These are phyloP conservation scores for Coniferiporia weirii DNA, from an alignment of 1,284 basidiomycete species.

Conservation along the genomic window DNA sequence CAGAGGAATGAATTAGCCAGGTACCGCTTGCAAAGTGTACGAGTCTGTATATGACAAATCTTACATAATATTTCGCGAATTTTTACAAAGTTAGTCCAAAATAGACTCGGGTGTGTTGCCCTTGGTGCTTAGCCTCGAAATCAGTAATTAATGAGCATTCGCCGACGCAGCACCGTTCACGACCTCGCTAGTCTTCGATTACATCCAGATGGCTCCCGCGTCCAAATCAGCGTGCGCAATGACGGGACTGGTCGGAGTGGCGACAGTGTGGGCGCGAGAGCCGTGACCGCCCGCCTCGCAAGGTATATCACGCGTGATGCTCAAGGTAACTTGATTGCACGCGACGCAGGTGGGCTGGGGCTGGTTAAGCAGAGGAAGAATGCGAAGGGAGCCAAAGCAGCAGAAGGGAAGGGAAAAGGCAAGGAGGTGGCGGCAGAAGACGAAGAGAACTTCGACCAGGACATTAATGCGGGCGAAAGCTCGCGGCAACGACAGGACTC, in stretches of 20 bases:
- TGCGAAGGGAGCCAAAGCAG: constrained; percentile 18
- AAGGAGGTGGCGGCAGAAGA: constrained; percentile 19
- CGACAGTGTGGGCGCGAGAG: neutral
- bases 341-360: constrained; percentile 36
- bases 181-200: constrained; percentile 55
- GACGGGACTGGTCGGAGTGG: neutral
- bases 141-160: constrained; percentile 35
- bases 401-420: constrained; percentile 28
- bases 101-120: no score
- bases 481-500: neutral
- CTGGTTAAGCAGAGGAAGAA: constrained; percentile 23
- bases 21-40: no score
- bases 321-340: constrained; percentile 42
- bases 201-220: constrained; percentile 54
- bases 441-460: constrained; percentile 21
- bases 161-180: constrained; percentile 49
- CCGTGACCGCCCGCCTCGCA: constrained; percentile 22
- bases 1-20: no score
- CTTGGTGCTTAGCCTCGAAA: neutral
- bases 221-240: constrained; percentile 31
- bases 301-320: constrained; percentile 32
- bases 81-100: no score
- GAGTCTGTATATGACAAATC: no score
- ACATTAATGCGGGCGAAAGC: constrained; percentile 16
- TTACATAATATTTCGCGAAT: no score